Evolutionary conservation across 768 basidiomycete genomes (phyloP), one percentile per base, ranked within the genome.

Genomic region (Phaeotremella skinneri): DNA sequence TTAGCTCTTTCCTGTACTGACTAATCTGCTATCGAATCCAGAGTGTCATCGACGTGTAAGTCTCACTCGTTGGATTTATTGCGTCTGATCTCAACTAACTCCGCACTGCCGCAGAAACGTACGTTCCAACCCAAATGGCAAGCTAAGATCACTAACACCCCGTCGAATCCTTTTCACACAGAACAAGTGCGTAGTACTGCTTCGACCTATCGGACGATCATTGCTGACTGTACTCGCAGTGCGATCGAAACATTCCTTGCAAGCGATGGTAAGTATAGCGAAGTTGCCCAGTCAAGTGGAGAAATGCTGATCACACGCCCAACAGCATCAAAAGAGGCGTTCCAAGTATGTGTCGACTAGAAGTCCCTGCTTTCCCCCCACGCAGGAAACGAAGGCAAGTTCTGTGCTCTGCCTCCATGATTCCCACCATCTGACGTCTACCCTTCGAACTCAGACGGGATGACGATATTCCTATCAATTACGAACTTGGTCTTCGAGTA

Each of bases 11-110:
- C 11, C 16, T 37, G 17, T 48, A 31, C 45, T 53, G 52, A 51
- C 39, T 5, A 16, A 4, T 48, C 4, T n/a, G 20, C n/a, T 17
- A 7, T 6, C 16, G 13, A 13, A 16, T 48, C n/a, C 49, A 59
- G 74, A 75, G 31, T 75, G 74, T 65, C 72, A 75, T 59, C 55
- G 74, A 23, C 56, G 74, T 62, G 70, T 72, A 42, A 68, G 73
- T 66, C 4, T 4, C 20, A 17, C 34, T 20, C 17, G 16, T 37
- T 25, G 16, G 16, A 11, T 27, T 49, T 57, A 11, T 11, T 23
- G 45, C 17, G 9, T 20, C 13, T 30, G 20, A 30, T 20, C 17
- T n/a, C 23, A 43, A 37, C 43, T 59, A 51, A 59, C 48, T 20
- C 23, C 21, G 7, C 17, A 17, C 17, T 17, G 9, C 21, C 23